Conservation (phyloP, 1,139 yeast genomes). For the Saccharomycopsis hybrid region DNA sequence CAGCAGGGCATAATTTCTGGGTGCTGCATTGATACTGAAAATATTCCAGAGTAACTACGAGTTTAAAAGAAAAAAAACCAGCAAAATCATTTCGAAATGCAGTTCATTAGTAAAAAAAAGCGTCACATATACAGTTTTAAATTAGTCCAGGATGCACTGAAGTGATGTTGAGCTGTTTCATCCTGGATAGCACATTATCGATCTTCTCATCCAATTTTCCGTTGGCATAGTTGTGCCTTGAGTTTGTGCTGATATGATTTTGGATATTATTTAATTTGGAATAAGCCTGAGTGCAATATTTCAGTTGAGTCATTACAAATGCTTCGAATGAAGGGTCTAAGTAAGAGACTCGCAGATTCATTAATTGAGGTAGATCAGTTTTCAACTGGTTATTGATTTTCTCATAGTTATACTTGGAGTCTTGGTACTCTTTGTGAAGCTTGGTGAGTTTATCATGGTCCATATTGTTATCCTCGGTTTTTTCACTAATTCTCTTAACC, state of each 20-base stretch:
- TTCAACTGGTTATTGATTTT: conserved; percentile 79
- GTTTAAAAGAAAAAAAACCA: no score
- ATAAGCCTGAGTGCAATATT: conserved; percentile 93
- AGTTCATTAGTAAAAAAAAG: no score
- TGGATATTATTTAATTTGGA: conserved; percentile 91
- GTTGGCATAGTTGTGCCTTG: conserved; percentile 91
- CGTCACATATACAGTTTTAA: no score
- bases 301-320: conserved; percentile 84
- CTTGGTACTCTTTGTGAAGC: conserved; percentile 72
- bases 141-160: conserved; percentile 3
- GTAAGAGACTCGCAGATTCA: conserved; percentile 85
- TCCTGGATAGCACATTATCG: conserved; percentile 75
- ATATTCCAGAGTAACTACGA: no score
- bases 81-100: no score
- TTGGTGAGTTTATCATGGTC: not conserved
- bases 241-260: conserved; percentile 79
- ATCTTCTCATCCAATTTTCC: conserved; percentile 82
- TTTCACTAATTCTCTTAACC: conserved; percentile 67
- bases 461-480: conserved; percentile 75
- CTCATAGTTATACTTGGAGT: conserved; percentile 78
- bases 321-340: conserved; percentile 96
- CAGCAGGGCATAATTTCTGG: no score
- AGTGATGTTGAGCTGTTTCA: conserved; percentile 72
- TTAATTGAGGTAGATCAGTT: conserved; percentile 80
- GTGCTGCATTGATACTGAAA: no score